Base-by-base conservation (phyloP, 352 stramenopile genomes). In the Pythium diclinum region DNA sequence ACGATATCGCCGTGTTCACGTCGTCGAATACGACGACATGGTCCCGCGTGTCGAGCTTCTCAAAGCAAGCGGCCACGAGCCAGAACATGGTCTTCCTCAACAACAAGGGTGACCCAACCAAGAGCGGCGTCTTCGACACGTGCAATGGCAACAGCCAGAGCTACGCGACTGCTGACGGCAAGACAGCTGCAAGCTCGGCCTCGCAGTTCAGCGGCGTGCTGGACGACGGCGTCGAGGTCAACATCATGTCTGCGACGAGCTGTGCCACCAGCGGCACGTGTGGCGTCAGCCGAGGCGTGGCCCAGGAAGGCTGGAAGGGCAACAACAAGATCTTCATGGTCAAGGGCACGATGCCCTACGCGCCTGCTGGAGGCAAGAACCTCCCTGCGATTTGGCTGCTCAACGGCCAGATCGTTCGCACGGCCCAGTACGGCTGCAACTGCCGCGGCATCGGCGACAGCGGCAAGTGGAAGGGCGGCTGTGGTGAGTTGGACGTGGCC, bases 61-160 rank as follows among this genome's bases (percentile, higher is more conserved):
- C 61, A 3, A 72, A 74, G 53, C 48, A 52, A 16, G 28, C 16
- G 1, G 67, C 36, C 4, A 58, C 58, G 14, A 48, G 49, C 16
- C 38, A 77, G 13, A 85, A 85, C 69, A 72, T 80, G 71, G 73
- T 80, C 7, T 82, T 85, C 55, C 64, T 85, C 32, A 85, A 83
- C 65, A 85, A 83, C 70, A 74, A 75, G 21, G 75, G 75, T n/a
- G 67, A 77, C 33, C 25, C 56, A 17, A 33, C 67, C 3, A 68
- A 69, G 53, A 79, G 72, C 17, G 67, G 75, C 8, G 68, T 74
- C 32, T 81, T 79, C 34, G 68, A 77, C 34, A 74, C 67, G 48
- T 85, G 72, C 64, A 65, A 83, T 14, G 70, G 73, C 52, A 74
- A 71, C 56, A 74, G 72, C 38, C 77, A 85, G 56, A 78, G 74